phyloP scores from a whole-genome alignment of 805 yeast genomes.

The Barnettozyma sucrosica region DNA sequence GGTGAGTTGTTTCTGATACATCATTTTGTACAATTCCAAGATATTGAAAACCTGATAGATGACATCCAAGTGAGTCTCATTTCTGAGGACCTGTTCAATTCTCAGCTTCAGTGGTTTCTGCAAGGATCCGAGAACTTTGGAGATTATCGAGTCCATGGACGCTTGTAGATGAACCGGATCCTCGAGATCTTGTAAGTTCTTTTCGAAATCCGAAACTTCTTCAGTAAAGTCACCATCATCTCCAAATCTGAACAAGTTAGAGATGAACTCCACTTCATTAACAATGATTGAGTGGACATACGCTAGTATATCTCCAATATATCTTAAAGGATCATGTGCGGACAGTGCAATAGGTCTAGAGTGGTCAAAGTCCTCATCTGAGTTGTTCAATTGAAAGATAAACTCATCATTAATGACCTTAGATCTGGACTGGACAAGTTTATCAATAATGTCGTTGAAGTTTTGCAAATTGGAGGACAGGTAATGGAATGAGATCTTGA shows the following conservation, averaged over 20 bases:
- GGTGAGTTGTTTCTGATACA: slow-evolving; percentile 41
- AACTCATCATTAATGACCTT: slow-evolving; percentile 63
- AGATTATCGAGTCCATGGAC: slow-evolving; percentile 33
- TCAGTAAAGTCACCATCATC: slow-evolving; percentile 19
- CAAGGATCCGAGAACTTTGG: slow-evolving; percentile 46
- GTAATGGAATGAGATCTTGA: slow-evolving; percentile 30
- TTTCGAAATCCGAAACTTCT: slow-evolving; percentile 29
- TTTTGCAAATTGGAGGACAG: slow-evolving; percentile 39
- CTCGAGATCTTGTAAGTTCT: slow-evolving; percentile 19
- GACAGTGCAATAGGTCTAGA: slow-evolving; percentile 52
- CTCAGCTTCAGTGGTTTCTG: slow-evolving; percentile 57
- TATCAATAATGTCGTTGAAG: slow-evolving; percentile 54
- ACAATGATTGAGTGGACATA: slow-evolving; percentile 81
- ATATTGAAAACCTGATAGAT: slow-evolving; percentile 57
- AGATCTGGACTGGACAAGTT: slow-evolving; percentile 66
- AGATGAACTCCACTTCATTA: slow-evolving; percentile 76
- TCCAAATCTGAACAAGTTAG: slow-evolving; percentile 47
- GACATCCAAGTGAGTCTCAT: slow-evolving; percentile 51
- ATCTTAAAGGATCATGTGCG: slow-evolving; percentile 76
- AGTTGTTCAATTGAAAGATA: slow-evolving; percentile 41
- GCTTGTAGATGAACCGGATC: slow-evolving; percentile 14
- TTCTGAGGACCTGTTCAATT: slow-evolving; percentile 61
- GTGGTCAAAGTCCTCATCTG: slow-evolving; percentile 17
- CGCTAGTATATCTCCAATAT: slow-evolving; percentile 82
- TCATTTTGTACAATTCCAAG: slow-evolving; percentile 60